phyloP scores from a whole-genome alignment of 768 basidiomycete species.

The Hericium rajendrae region DNA sequence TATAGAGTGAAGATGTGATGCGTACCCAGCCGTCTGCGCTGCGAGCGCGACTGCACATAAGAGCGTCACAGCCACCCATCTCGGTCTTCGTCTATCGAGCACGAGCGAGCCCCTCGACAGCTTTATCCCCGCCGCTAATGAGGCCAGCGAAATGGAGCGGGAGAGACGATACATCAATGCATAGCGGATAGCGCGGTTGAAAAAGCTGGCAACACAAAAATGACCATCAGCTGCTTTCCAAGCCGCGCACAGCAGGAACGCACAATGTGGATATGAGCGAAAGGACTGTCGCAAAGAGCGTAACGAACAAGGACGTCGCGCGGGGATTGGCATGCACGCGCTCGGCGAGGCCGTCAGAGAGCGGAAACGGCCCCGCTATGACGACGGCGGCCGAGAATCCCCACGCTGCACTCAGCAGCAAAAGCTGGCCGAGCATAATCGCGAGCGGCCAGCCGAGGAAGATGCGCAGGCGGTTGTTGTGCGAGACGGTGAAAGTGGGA shows the following conservation, averaged over 20 bases:
- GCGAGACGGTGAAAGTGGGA: neutral
- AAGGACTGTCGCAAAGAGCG: neutral
- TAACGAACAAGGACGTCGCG: neutral
- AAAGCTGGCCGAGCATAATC: neutral
- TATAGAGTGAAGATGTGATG: neutral
- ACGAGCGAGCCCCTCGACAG: neutral
- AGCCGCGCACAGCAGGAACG: neutral
- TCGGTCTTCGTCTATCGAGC: neutral
- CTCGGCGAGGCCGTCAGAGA: neutral
- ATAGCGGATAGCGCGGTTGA: neutral
- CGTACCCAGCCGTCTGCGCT: neutral
- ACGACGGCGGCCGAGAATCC: neutral
- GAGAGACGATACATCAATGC: neutral
- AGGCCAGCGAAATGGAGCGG: neutral
- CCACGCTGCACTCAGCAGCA: neutral
- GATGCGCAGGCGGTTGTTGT: neutral
- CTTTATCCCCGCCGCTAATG: neutral
- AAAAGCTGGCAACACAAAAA: neutral
- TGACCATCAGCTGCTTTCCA: too few species aligned
- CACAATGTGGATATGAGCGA: neutral
- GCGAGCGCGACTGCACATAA: neutral
- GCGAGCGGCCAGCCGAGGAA: neutral
- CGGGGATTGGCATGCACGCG: neutral
- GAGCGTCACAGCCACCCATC: neutral
- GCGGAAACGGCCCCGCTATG: neutral